Conservation (phyloP, 1,139 yeast species). For the Debaryomycetaceae sp. region DNA sequence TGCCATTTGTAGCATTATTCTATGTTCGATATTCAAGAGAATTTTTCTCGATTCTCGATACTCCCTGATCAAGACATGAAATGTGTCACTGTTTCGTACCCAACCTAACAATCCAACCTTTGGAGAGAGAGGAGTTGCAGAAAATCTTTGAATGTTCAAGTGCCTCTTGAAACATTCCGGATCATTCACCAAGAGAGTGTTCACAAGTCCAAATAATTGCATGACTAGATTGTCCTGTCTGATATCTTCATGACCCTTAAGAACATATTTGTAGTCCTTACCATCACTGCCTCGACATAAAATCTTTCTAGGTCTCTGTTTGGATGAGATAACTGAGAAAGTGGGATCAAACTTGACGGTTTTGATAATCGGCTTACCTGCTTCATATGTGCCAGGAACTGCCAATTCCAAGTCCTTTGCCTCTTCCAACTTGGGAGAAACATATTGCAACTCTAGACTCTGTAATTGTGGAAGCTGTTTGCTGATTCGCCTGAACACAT, state of each 20-base stretch:
- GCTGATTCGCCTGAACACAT: conserved; percentile 86
- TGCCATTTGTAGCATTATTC: conserved; percentile 97
- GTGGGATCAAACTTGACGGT: conserved; percentile 78
- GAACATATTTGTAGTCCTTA: conserved; percentile 70
- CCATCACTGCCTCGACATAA: conserved; percentile 88
- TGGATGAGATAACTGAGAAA: conserved; percentile 86
- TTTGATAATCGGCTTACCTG: conserved; percentile 75
- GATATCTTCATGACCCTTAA: conserved; percentile 97
- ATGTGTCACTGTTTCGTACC: conserved; percentile 97
- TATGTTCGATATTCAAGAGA: conserved; percentile 84
- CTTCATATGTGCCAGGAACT: conserved; percentile 88
- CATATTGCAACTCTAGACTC: conserved; percentile 85
- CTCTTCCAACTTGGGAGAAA: conserved; percentile 81
- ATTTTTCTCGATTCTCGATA: conserved; percentile 91
- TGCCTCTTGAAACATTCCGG: conserved; percentile 96
- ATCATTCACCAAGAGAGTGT: conserved; percentile 82
- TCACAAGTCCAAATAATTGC: conserved; percentile 95
- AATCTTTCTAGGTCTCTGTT: conserved; percentile 89
- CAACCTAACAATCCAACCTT: conserved; percentile 95
- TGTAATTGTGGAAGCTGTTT: conserved; percentile 86
- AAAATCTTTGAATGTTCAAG: conserved; percentile 83
- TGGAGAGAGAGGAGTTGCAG: conserved; percentile 95
- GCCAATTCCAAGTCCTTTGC: conserved; percentile 83
- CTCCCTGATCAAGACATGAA: conserved; percentile 89
- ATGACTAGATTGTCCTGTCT: conserved; percentile 96